These are phyloP conservation scores for Leersia perrieri DNA, from an alignment of 176 grass and related monocot genomes.

Conservation along the genomic window DNA sequence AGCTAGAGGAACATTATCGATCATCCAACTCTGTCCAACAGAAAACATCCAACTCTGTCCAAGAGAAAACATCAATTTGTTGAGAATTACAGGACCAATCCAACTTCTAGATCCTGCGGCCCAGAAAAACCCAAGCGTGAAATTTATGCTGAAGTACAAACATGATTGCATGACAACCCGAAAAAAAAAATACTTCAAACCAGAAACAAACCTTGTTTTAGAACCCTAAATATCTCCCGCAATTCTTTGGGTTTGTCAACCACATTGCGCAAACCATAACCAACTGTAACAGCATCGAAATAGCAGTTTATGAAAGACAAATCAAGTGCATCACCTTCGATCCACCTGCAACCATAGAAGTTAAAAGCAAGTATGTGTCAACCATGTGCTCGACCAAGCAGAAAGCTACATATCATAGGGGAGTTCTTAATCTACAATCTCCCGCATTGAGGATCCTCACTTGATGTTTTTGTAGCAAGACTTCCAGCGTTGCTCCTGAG, in stretches of 20 bases:
- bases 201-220: slow-evolving; percentile 62
- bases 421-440: slow-evolving; percentile 9
- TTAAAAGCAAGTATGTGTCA: slow-evolving; percentile 2
- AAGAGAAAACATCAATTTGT: too few species aligned
- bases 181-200: not conserved
- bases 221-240: slow-evolving; percentile 66
- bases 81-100: too few species aligned
- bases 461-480: slow-evolving; percentile 87
- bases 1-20: too few species aligned
- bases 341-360: slow-evolving; percentile 56
- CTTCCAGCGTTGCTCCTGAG: slow-evolving; percentile 81
- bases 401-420: not conserved
- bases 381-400: not conserved
- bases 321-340: slow-evolving; percentile 85
- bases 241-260: slow-evolving; percentile 70
- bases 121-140: slow-evolving; percentile 2
- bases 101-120: slow-evolving; percentile 78
- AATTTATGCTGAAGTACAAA: not conserved
- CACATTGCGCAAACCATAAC: slow-evolving; percentile 79
- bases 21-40: too few species aligned
- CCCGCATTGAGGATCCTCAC: slow-evolving; percentile 61
- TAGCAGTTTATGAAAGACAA: slow-evolving; percentile 60
- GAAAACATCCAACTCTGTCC: too few species aligned
- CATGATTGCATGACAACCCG: not conserved
- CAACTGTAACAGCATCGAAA: slow-evolving; percentile 78